Base-by-base conservation (phyloP, 805 yeast genomes). In the Yarrowia sp. region DNA sequence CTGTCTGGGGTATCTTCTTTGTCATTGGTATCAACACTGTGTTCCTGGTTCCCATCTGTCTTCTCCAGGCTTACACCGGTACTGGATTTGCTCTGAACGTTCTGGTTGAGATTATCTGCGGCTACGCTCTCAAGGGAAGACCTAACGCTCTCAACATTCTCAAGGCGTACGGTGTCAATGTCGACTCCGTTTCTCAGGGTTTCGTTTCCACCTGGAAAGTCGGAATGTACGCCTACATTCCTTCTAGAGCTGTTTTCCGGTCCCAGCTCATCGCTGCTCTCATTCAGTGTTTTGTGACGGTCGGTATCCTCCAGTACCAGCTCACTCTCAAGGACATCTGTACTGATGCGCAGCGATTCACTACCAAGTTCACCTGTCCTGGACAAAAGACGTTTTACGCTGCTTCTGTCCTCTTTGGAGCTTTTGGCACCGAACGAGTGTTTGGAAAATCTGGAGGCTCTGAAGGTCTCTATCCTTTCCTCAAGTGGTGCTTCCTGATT, bases 61-160 rank as follows among this genome's bases (percentile, higher is more conserved):
- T 87, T 9, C 81, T 87, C 61, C 83, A 83, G 33, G 86, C 90
- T 2, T 83, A 84, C 36, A 86, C 91, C 0, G 87, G 87, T 76
- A 81, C 76, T 53, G 73, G 81, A 1, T 80, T 87, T 69, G 86
- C 86, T n/a, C 77, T 87, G 70, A 85, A 84, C 72, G 89, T 86
- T 2, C 76, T 88, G 64, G 84, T 86, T 5, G 91, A 88, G 72
- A 78, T 88, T 66, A 81, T 88, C 66, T 84, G 85, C 50, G 92
- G 92, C 1, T 87, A 86, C 73, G 83, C 87, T 64, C 79, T 86
- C 17, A 90, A 90, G 3, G 90, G 87, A 2, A 79, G 80, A 78
- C 84, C 89, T 3, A 76, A 85, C 33, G 89, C 90, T 0, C 80
- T 86, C 74, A 85, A 88, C 81, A 82, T 83, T 68, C 79, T 86